Evolutionary conservation across 352 stramenopile species (phyloP), one percentile per base, ranked within the genome.

Genomic region (Globisporangium yorkense): DNA sequence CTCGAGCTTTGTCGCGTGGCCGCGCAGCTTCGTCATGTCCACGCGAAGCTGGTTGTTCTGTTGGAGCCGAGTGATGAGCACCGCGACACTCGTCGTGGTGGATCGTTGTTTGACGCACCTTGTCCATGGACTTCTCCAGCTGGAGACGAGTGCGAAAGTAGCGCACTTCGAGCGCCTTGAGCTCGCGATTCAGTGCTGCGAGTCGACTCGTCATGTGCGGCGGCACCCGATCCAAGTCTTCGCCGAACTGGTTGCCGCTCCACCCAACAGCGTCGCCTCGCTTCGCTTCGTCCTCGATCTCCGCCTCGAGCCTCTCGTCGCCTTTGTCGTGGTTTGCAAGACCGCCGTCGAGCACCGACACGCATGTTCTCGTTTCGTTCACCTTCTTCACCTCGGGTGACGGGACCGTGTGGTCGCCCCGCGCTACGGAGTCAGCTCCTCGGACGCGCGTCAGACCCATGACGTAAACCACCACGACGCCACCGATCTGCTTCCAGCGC

Each of bases 81-180:
- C 1, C 33, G 41, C 18, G 18, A 55, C n/a, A 15, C 12, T 6
- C n/a, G 5, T 54, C 20, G 10, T n/a, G 41, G 12, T 39, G 9
- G 1, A 13, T 6, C 8, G 40, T 9, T 29, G 24, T 40, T 15
- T 10, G 31, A 43, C 53, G 33, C 20, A 89, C 79, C 74, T 89
- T 81, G 18, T 89, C 76, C 20, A 67, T 71, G 2, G 71, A 62
- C 48, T 90, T 92, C 47, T 94, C 84, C 15, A 92, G 65, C 31
- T 76, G 72, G 31, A 88, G 55, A 9, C 84, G 80, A 39, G 77
- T 94, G 56, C 81, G 80, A 41, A 91, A 91, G 67, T 87, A 94
- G 12, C 84, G 72, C 18, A 80, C 76, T 54, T 94, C 84, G 7
- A 94, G 65, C 20, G 67, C 76, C 37, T 87, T 89, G 21, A 92